Base-by-base conservation (phyloP, 2,329 filamentous ascomycete genomes). In the Diaporthe batatas region DNA sequence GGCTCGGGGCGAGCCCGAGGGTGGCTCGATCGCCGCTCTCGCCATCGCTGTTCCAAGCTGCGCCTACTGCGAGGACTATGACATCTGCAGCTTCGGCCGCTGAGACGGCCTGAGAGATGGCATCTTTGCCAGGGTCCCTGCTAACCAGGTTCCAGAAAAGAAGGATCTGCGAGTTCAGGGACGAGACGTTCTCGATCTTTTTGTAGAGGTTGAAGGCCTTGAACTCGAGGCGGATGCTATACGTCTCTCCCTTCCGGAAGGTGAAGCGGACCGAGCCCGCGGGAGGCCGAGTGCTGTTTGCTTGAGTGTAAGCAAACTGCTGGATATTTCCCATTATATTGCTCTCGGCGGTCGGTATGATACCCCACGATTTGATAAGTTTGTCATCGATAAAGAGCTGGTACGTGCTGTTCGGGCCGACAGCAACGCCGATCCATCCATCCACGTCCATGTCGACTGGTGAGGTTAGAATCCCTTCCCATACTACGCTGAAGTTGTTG, bases 91-190 rank as follows among this genome's bases (percentile, higher is more conserved):
- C 76, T 11, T 75, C 72, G 3, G 84, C 82, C 21, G 83, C 49
- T 6, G 78, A 72, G 2, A 82, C 78, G 23, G 83, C 83, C 73
- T 84, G 77, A 2, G 76, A 70, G 3, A 79, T 68, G 21, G 77
- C 75, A 23, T 79, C 76, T 4, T 79, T 74, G 64, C 23, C 12
- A 0, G 55, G 49, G 2, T 79, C 76, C 10, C 80, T 79, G 76
- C 82, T 82, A 39, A 85, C 82, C 21, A 86, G 79, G 75, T 85
- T 86, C 84, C 84, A 85, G 75, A 85, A 85, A 0, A 86, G 75
- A 11, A 83, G 73, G 2, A 85, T 77, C 73, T 85, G 81, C 0
- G 83, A 81, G 68, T 85, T 85, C 1, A 85, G 75, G 0, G 82
- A 83, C 51, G 80, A 80, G 0, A 81, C 77, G 65, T 84, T 85